A percentile compares a stretch with the other conserved stretches of the same genome.
Evolutionary conservation across 208 protist species (phyloP).

Genomic region (Leishmania mexicana): DNA sequence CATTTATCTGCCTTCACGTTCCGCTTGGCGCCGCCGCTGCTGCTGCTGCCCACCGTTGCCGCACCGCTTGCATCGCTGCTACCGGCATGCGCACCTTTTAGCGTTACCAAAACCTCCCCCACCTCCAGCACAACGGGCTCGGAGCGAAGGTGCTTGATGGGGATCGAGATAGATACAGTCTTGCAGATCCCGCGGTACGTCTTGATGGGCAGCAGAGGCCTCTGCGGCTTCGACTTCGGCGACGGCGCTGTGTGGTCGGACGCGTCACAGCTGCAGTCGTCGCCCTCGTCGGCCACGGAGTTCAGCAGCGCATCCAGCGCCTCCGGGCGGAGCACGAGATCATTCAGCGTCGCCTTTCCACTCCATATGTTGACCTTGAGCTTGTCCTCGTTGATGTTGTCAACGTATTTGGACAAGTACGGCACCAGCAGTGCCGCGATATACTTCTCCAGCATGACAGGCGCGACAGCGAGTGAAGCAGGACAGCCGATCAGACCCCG

Average conservation of each 20-base stretch:
- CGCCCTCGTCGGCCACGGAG: constrained; percentile 14
- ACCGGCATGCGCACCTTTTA: constrained; percentile 31
- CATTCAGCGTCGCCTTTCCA: constrained; percentile 78
- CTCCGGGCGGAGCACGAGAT: constrained; percentile 70
- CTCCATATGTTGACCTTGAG: constrained; percentile 83
- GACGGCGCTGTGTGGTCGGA: not conserved
- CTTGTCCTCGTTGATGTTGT: constrained; percentile 85
- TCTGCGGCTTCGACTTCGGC: constrained; percentile 12
- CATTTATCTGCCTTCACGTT: constrained; percentile 55
- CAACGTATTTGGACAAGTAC: constrained; percentile 81
- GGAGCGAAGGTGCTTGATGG: constrained; percentile 76
- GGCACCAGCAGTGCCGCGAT: constrained; percentile 82
- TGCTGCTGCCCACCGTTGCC: not conserved
- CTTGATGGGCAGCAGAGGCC: constrained; percentile 30
- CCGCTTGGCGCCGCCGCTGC: constrained; percentile 3
- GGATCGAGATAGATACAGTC: constrained; percentile 74
- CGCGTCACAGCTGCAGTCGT: constrained; percentile 8
- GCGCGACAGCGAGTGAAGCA: not conserved
- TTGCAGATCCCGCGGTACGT: constrained; percentile 84
- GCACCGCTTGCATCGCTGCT: not conserved
- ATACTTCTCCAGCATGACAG: constrained; percentile 85
- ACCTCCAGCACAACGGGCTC: constrained; percentile 85
- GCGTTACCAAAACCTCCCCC: constrained; percentile 74
- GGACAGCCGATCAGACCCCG: not conserved
- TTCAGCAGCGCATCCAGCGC: constrained; percentile 67